Base-by-base conservation (phyloP, 176 grass and related monocot genomes). In the Lolium rigidum region DNA sequence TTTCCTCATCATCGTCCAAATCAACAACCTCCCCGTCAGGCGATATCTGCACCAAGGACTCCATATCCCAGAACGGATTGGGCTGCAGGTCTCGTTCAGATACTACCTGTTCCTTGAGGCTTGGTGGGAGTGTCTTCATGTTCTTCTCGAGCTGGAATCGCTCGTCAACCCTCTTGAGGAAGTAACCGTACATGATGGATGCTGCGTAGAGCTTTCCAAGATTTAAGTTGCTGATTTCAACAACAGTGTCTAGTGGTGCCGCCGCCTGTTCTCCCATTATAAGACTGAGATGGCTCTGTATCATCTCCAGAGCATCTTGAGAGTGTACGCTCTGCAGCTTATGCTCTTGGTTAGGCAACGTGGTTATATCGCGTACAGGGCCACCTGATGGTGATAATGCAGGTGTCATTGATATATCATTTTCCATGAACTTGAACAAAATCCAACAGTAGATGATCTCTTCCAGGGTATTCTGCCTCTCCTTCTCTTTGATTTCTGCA, bases 101-200 rank as follows among this genome's bases (percentile, higher is more conserved):
- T 43, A 91, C 80, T 86, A 89, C 88, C 59, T 90, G 86, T 46
- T 92, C 77, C 81, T 88, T 94, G 76, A 86, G 73, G n/a, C 65
- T 87, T 37, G 82, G 83, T 0, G 97, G 94, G 48, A 93, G 80
- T 10, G 88, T 96, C 69, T 99, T 99, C 94, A 99, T 94, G 13
- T 77, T 96, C 65, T 91, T 93, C 89, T 99, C 97, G 0, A 99
- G 97, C 21, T 99, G 97, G 82, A 90, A 99, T 71, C 97, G 85
- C 39, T 99, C 94, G 70, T 99, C 93, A 16, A 98, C 93, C 65
- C 95, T 87, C 87, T 98, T 98, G 28, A 98, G 95, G 82, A 98
- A 98, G 85, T 98, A 98, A 7, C 95, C 95, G 28, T 98, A 98
- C 95, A 99, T 99, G 79, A 99, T 91, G 52, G 97, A 99, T 35